Evolutionary conservation across 768 basidiomycete genomes (phyloP), one percentile per base, ranked within the genome.

Genomic region (Brasilioporus rufonigricans): DNA sequence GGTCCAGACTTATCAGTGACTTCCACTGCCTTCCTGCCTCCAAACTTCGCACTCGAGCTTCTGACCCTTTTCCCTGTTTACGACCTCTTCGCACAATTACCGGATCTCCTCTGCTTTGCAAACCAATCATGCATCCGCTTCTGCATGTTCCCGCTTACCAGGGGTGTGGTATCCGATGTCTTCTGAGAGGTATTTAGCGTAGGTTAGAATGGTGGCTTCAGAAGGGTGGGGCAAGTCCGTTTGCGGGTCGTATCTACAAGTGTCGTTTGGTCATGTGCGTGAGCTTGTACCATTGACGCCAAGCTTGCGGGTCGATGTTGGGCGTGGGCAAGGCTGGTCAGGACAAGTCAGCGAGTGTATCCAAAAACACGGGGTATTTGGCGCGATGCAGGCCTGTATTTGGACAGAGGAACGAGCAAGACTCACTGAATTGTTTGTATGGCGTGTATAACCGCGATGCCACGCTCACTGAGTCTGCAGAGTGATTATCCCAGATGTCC

Each of bases 21-120:
- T n/a, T n/a, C n/a, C n/a, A n/a, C n/a, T n/a, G n/a, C n/a, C n/a
- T n/a, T n/a, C n/a, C 71, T 97, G 95, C 52, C 87, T 77, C 89
- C 91, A 96, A 0, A 95, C 84, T 65, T 97, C 93, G 63, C 96
- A 94, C 65, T 95, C 79, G n/a, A 96, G 73, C 43, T 85, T 85
- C 44, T 85, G 74, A 5, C 62, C n/a, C n/a, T n/a, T n/a, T n/a
- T n/a, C n/a, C n/a, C n/a, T n/a, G n/a, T n/a, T n/a, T n/a, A n/a
- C n/a, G n/a, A n/a, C n/a, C n/a, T n/a, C n/a, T n/a, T n/a, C n/a
- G n/a, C n/a, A n/a, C n/a, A n/a, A n/a, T n/a, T 71, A 69, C 63
- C 84, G 76, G 35, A 95, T 68, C 41, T 76, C 74, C 50, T 84
- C 73, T 3, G 87, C 87, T 62, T 87, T 81, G 44, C 80, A 72